phyloP scores from a whole-genome alignment of 305 asterid genomes.

The Fraxinus platypoda region DNA sequence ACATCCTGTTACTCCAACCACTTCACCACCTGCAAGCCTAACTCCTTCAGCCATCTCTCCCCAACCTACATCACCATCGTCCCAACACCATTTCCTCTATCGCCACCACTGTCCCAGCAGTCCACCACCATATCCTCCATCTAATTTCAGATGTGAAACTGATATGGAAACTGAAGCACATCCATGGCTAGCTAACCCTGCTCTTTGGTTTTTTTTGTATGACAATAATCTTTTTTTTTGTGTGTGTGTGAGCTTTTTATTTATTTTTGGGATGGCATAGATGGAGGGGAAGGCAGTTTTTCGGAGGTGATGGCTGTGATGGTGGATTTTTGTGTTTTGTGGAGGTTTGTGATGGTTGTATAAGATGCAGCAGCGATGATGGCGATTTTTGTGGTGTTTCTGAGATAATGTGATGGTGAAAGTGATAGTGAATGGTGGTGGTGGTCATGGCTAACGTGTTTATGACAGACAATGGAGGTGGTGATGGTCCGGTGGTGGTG shows the following conservation, averaged over 20 bases:
- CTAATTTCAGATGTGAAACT: not conserved
- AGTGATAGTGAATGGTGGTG: too few species aligned
- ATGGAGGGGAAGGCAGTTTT: not conserved
- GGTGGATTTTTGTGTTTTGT: not conserved
- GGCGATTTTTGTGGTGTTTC: not conserved
- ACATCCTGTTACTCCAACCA: not conserved
- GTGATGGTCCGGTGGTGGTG: not conserved
- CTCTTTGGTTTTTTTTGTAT: not conserved
- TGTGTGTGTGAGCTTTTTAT: not conserved
- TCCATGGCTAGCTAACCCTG: not conserved
- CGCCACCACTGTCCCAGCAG: not conserved
- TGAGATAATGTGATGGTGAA: not conserved
- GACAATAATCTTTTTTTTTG: not conserved
- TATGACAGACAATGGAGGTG: not conserved
- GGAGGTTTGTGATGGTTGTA: not conserved
- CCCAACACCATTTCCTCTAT: not conserved
- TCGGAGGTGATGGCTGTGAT: not conserved
- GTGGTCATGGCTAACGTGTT: not conserved
- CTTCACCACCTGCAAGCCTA: not conserved
- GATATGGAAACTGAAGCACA: not conserved
- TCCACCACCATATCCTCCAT: not conserved
- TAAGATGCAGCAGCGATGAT: not conserved
- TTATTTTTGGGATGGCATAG: not conserved
- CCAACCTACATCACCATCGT: not conserved
- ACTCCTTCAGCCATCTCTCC: not conserved